phyloP scores from a whole-genome alignment of 1,139 yeast species.

The Blastobotrys illinoisensis region DNA sequence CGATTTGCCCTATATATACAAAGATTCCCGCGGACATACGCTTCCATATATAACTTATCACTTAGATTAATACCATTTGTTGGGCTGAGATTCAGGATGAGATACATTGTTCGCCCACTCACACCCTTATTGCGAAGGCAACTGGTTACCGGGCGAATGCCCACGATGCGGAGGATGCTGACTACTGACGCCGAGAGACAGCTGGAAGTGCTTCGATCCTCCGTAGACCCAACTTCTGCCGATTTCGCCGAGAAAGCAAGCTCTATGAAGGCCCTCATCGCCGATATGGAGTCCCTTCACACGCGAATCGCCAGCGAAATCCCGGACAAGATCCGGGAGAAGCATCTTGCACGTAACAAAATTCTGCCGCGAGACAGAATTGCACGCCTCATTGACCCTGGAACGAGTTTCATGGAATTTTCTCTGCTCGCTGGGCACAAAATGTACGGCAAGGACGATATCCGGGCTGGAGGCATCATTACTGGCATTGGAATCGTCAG shows the following conservation, averaged over 20 bases:
- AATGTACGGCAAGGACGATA: slow-evolving; percentile 30
- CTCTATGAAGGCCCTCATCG: slow-evolving; percentile 22
- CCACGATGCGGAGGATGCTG: background rate
- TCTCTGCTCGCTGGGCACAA: slow-evolving; percentile 31
- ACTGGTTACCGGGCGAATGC: background rate
- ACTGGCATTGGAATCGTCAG: slow-evolving; percentile 33
- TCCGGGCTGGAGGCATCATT: slow-evolving; percentile 34
- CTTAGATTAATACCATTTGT: too few relatives aligned
- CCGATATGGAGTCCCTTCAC: slow-evolving; percentile 21
- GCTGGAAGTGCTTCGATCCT: slow-evolving; percentile 24
- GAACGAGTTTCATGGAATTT: slow-evolving; percentile 31
- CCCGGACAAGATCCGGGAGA: slow-evolving; percentile 35
- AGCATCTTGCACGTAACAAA: slow-evolving; percentile 31
- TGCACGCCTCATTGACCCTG: slow-evolving; percentile 31
- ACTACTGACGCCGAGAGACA: slow-evolving; percentile 11
- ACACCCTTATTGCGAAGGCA: background rate
- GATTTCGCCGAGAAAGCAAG: slow-evolving; percentile 25
- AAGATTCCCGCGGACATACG: too few relatives aligned
- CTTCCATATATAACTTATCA: too few relatives aligned
- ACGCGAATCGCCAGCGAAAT: slow-evolving; percentile 23
- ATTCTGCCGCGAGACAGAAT: slow-evolving; percentile 33
- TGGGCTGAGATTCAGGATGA: background rate
- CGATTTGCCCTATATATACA: too few relatives aligned
- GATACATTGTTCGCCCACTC: background rate
- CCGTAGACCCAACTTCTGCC: slow-evolving; percentile 25